Conservation (phyloP, 805 yeast species). For the Starmerella floricola region DNA sequence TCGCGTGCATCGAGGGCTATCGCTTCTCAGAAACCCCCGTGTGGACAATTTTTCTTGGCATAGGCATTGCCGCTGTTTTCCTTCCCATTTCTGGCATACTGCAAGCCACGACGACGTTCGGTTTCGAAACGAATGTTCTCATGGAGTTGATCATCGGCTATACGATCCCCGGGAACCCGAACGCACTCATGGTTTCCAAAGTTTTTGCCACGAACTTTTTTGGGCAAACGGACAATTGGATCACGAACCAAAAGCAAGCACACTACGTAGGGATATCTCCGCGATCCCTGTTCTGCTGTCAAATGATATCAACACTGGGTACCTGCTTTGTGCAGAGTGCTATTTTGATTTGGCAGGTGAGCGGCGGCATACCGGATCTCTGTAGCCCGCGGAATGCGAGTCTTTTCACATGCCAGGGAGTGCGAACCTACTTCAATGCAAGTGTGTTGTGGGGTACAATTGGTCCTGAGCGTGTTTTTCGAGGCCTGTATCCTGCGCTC, state of each 20-base stretch:
- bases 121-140: slow-evolving; percentile 40
- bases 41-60: slow-evolving; percentile 46
- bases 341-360: slow-evolving; percentile 27
- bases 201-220: slow-evolving; percentile 48
- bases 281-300: slow-evolving; percentile 42
- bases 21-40: slow-evolving; percentile 39
- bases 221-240: slow-evolving; percentile 49
- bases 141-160: slow-evolving; percentile 42
- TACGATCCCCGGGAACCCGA: slow-evolving; percentile 44
- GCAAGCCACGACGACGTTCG: slow-evolving; percentile 38
- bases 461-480: slow-evolving; percentile 34
- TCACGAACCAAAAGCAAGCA: slow-evolving; percentile 42
- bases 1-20: slow-evolving; percentile 33
- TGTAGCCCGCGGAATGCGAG: slow-evolving; percentile 24
- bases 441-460: slow-evolving; percentile 36
- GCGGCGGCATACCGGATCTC: slow-evolving; percentile 27
- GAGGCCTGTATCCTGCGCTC: slow-evolving; percentile 46
- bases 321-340: slow-evolving; percentile 26
- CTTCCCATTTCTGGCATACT: slow-evolving; percentile 41
- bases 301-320: slow-evolving; percentile 26
- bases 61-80: slow-evolving; percentile 40
- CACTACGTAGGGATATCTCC: slow-evolving; percentile 53
- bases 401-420: slow-evolving; percentile 30
- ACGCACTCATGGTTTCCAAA: slow-evolving; percentile 41
- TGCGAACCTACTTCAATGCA: slow-evolving; percentile 38